These are phyloP conservation scores for Umbelopsis sp. DNA, from an alignment of 192 early-diverging fungal genomes.

Conservation along the genomic window DNA sequence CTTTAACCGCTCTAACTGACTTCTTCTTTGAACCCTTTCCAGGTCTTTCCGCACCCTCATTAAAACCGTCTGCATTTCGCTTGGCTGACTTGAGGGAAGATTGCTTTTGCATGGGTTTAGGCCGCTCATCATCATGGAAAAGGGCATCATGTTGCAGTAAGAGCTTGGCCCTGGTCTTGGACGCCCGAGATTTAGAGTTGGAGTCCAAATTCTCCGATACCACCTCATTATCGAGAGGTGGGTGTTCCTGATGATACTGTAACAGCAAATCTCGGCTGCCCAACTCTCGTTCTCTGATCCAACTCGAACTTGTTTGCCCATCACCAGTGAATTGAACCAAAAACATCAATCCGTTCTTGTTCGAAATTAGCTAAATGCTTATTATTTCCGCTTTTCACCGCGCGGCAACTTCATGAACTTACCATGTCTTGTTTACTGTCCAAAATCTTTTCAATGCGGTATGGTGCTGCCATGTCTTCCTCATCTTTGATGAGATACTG, in stretches of 20 bases:
- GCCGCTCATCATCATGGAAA: neutral
- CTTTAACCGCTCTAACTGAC: neutral
- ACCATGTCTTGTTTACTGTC: conserved; percentile 2
- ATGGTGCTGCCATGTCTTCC: neutral
- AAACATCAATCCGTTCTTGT: neutral
- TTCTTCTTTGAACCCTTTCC: neutral
- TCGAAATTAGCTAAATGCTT: neutral
- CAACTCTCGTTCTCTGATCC: conserved; percentile 5
- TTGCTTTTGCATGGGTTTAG: too few species aligned
- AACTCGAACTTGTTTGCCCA: neutral
- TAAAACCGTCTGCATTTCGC: neutral
- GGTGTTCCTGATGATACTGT: neutral
- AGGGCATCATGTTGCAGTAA: conserved; percentile 1
- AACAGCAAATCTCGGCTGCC: neutral
- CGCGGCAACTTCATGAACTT: neutral
- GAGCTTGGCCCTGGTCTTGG: conserved; percentile 9
- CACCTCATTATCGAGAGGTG: neutral
- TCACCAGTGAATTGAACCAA: conserved; percentile 9
- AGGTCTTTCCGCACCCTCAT: neutral
- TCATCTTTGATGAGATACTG: conserved; percentile 6
- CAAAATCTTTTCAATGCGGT: neutral
- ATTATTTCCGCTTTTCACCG: neutral
- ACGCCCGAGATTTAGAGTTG: neutral
- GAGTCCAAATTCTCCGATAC: neutral
- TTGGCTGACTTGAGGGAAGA: neutral